Evolutionary conservation across 768 basidiomycete species (phyloP), one percentile per base, ranked within the genome.

Genomic region (Naematelia aurantialba): DNA sequence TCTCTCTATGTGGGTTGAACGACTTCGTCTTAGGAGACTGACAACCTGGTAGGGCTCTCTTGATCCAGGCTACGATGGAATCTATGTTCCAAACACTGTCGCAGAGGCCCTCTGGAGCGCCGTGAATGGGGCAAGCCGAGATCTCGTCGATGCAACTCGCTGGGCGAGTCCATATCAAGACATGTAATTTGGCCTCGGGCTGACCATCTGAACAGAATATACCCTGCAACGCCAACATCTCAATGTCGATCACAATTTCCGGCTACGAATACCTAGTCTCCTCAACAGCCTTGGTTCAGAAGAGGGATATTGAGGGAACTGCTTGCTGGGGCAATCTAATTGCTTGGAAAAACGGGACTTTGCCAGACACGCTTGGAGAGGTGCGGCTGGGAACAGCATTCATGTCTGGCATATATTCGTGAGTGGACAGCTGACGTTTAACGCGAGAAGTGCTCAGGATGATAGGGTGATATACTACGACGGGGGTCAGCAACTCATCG

Each of bases 321-420:
- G 54, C 66, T 5, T 76, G 75, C 56, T 76, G 72, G 70, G 57
- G 62, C 12, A 59, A 58, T 12, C 45, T 76, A 1, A 61, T 71
- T 1, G 69, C 75, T 3, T 76, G 75, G 75, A 54, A 55, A 21
- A 66, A 68, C 14, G 69, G 68, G 2, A 72, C 68, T 56, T 30
- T 69, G 30, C 62, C 73, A 0, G 75, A 74, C 19, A 22, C 51
- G 29, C 50, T 56, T 14, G 72, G 72, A 2, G 66, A 70, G 52
- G 64, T 76, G n/a, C 31, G 72, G 21, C 52, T 76, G 3, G 75
- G 75, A 12, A 73, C 75, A 14, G 72, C 73, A 1, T 76, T 76
- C 64, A 49, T 76, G 63, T 57, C 64, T 4, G 68, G 67, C 0
- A 65, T 73, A 1, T 76, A 76, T 52, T 51, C 68, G 75, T 76